Percentiles rank a stretch among this genome's conserved stretches.
Conservation (phyloP, 2,329 filamentous ascomycete genomes). For the Diaporthe sp. region DNA sequence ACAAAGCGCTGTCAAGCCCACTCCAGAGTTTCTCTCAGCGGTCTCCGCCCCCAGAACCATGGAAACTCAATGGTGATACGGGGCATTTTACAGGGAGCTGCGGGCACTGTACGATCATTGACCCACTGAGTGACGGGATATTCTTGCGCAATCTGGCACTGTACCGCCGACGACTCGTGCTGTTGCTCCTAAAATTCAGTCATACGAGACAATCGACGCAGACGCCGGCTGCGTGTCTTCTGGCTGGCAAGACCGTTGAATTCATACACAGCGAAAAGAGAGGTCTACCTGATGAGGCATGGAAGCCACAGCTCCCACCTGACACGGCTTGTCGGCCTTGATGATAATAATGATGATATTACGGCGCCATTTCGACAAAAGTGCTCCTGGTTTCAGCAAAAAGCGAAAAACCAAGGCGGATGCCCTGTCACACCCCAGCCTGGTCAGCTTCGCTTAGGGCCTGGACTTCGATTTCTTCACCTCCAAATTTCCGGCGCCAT, state of each 20-base stretch:
- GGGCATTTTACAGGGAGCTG: not conserved
- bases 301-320: not conserved
- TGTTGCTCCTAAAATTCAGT: not conserved
- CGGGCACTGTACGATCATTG: slow-evolving; percentile 34
- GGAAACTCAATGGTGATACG: not conserved
- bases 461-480: slow-evolving; percentile 6
- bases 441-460: slow-evolving; percentile 27
- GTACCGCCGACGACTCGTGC: not conserved
- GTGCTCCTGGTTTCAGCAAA: slow-evolving; percentile 6
- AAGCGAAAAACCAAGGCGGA: slow-evolving; percentile 24
- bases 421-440: slow-evolving; percentile 26
- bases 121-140: not conserved
- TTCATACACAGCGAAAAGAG: not conserved
- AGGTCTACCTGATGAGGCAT: not conserved
- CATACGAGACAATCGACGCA: not conserved
- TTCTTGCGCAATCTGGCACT: slow-evolving; percentile 2
- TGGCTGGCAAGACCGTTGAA: not conserved
- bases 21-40: slow-evolving; percentile 6
- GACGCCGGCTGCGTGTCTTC: not conserved
- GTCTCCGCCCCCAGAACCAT: slow-evolving; percentile 34
- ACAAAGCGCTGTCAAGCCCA: slow-evolving; percentile 33
- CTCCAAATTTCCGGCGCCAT: slow-evolving; percentile 4
- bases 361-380: slow-evolving; percentile 11
- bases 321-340: not conserved
- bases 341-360: not conserved